Evolutionary conservation across 2,329 filamentous ascomycete genomes (phyloP).

Genomic region (Incumbomyces lentus): DNA sequence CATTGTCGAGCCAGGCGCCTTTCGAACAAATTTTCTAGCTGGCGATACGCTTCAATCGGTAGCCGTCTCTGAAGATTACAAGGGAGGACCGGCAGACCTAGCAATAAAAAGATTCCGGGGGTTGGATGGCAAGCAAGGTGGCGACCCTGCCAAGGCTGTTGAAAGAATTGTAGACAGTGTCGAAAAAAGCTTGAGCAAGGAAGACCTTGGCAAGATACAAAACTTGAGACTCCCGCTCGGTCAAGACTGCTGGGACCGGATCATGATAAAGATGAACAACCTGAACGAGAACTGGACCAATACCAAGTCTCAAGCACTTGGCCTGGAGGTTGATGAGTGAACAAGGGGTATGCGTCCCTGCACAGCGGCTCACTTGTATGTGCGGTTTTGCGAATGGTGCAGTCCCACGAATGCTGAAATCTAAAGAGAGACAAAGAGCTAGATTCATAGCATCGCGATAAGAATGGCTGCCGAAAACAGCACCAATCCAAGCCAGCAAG

Average conservation of each 20-base stretch:
- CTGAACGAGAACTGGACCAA: slow-evolving; percentile 6
- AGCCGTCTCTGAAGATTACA: slow-evolving; percentile 13
- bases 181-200: slow-evolving; percentile 22
- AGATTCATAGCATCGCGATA: not conserved
- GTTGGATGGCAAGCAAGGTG: slow-evolving; percentile 41
- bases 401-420: too few relatives aligned
- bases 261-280: slow-evolving; percentile 10
- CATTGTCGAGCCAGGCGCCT: slow-evolving; percentile 29
- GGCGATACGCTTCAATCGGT: slow-evolving; percentile 7
- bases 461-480: not conserved
- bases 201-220: slow-evolving; percentile 17
- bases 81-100: slow-evolving; percentile 12
- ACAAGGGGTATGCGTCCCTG: too few relatives aligned
- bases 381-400: too few relatives aligned
- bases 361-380: too few relatives aligned
- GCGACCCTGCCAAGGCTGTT: slow-evolving; percentile 46
- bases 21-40: slow-evolving; percentile 14
- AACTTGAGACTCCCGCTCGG: slow-evolving; percentile 30
- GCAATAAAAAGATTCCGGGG: slow-evolving; percentile 7
- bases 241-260: slow-evolving; percentile 24
- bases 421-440: too few relatives aligned
- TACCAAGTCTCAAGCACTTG: not conserved
- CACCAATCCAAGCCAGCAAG: not conserved
- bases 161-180: slow-evolving; percentile 42
- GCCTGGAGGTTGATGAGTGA: not conserved